Base-by-base conservation (phyloP, 352 stramenopile species). In the Phytophthora cryptogea region DNA sequence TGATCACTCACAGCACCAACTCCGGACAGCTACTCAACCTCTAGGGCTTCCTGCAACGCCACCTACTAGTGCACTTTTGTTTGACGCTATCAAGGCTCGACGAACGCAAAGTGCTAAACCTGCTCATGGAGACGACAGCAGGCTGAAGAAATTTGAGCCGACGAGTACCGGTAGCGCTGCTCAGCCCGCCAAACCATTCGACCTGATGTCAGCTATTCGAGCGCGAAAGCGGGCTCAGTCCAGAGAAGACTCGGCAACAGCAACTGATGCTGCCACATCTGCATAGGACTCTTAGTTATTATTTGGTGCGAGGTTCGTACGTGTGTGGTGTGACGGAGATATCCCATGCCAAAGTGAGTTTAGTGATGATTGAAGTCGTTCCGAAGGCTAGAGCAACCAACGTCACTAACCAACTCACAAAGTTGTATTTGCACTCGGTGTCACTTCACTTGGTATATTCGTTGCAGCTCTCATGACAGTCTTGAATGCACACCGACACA, bases 181-280 rank as follows among this genome's bases (percentile, higher is more conserved):
- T 32, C 20, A 46, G 26, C 0, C 33, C 30, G 45, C 5, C 14
- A 66, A 67, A 31, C 70, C 78, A 14, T 41, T 77, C 20, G 71
- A 87, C 33, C 59, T 92, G 10, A 73, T 92, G 41, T 77, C 80
- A n/a, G 76, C 78, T 26, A 92, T 92, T 60, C 76, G 80, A 57
- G 73, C 74, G 17, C 76, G 74, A 5, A 77, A 80, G 41, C 53
- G 35, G n/a, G 42, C 54, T 10, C 49, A 66, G 37, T 62, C 62
- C n/a, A 62, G 32, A 36, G 49, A 54, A 44, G 41, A 53, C 17
- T 35, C 40, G 4, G 23, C 27, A 16, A 33, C 9, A 16, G 6
- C n/a, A 3, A 50, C 17, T 35, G 50, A 59, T 47, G 48, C 30
- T 59, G 31, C 27, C 8, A 50, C 43, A 42, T 51, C 41, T 35